Percentiles rank a stretch among this genome's conserved stretches.
These are phyloP conservation scores for Aspergillus niger DNA, from an alignment of 2,329 filamentous ascomycete species.

Conservation along the genomic window DNA sequence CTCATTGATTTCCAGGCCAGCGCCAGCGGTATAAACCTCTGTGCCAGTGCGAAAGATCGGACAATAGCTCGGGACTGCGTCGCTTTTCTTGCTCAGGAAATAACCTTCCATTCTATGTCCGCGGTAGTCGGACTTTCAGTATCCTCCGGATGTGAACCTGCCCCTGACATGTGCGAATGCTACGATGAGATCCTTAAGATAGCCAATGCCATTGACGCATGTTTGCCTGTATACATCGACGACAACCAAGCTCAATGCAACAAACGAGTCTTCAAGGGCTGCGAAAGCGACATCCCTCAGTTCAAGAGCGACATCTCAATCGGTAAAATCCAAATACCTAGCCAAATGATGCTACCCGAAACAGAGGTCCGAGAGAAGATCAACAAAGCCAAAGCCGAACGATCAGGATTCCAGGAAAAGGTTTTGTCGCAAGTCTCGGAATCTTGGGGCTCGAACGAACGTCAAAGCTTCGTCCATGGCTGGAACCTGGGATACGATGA, in stretches of 20 bases:
- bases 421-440: slow-evolving; percentile 6
- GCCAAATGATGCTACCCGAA: slow-evolving; percentile 35
- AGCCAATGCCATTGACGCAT: slow-evolving; percentile 51
- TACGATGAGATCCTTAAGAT: slow-evolving; percentile 55
- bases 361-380: slow-evolving; percentile 42
- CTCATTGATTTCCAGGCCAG: slow-evolving; percentile 62
- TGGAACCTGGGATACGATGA: slow-evolving; percentile 61
- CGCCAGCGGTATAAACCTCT: slow-evolving; percentile 62
- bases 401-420: neutral
- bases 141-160: slow-evolving; percentile 57
- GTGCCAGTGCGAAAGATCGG: slow-evolving; percentile 48
- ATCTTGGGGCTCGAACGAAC: slow-evolving; percentile 40
- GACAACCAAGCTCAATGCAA: slow-evolving; percentile 55
- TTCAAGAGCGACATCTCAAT: slow-evolving; percentile 63
- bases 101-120: slow-evolving; percentile 40
- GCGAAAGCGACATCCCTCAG: slow-evolving; percentile 58
- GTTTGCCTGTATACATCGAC: slow-evolving; percentile 59
- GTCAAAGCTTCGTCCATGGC: slow-evolving; percentile 57
- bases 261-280: slow-evolving; percentile 52
- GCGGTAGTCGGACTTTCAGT: slow-evolving; percentile 60
- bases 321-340: slow-evolving; percentile 33
- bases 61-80: slow-evolving; percentile 51
- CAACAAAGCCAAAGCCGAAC: slow-evolving; percentile 39
- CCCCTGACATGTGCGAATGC: slow-evolving; percentile 59
- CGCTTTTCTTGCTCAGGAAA: slow-evolving; percentile 54